Base-by-base conservation (phyloP, 495 filamentous ascomycete species). In the Halenospora varia region DNA sequence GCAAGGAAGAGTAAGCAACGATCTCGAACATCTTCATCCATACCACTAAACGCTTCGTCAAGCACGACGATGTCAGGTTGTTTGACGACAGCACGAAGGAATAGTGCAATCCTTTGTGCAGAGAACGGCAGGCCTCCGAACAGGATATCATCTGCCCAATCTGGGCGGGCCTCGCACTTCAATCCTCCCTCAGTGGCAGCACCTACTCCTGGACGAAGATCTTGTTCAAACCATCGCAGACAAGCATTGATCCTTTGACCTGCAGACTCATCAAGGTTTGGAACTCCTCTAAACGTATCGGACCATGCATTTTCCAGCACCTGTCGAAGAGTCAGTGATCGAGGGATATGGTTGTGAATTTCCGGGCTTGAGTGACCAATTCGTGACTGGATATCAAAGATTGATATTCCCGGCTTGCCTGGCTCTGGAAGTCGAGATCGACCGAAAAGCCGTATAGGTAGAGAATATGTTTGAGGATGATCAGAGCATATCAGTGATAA, bases 331-430 rank as follows among this genome's bases (percentile, higher is more conserved):
- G 84, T 87, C 49, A 97, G 77, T 26, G 82, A 77, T 45, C 84
- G 84, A 1, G 94, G 94, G 73, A 97, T 96, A 74, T 96, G 90
- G 47, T 88, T 84, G 61, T 97, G 92, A 19, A 97, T 88, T 67
- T 98, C 94, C 0, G 94, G 95, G 46, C 88, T 92, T 1, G 91
- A 91, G 64, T 97, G 91, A 17, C 94, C 94, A 51, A 97, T 87
- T 17, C 91, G 86, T 1, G 84, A 78, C 66, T 97, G 93, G 39
- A 98, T 83, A 50, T 96, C 92, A 71, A 95, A 96, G 54, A 96
- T 84, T 2, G 90, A 94, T 24, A 96, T 82, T 0, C 89, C 92
- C 0, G 81, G 82, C 49, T 82, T 64, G 13, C 88, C 91, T 0
- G 77, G 77, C 49, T 85, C 79, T 0, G 92, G 91, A 2, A 96